Evolutionary conservation across 176 grass and related monocot genomes (phyloP).

Genomic region (Ensete ventricosum): DNA sequence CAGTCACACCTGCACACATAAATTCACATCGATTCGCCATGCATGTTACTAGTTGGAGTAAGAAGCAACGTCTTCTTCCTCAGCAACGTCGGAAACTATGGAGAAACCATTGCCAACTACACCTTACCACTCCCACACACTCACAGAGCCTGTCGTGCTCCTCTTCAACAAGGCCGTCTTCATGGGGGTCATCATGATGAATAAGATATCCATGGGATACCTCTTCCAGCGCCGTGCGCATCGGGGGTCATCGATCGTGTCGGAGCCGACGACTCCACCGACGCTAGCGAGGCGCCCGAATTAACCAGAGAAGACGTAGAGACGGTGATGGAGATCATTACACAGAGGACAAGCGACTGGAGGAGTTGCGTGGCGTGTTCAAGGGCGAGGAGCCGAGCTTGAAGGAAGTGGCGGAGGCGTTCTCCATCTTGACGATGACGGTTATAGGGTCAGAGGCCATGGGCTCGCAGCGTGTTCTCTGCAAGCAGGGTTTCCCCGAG

Average conservation of each 20-base stretch:
- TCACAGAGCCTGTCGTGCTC: neutral
- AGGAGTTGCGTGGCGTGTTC: neutral
- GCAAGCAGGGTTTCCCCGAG: neutral
- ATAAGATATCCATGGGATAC: neutral
- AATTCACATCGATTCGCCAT: no score
- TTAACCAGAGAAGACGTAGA: neutral
- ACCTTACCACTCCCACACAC: neutral
- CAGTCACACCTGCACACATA: no score
- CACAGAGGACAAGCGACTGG: neutral
- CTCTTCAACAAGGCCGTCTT: neutral
- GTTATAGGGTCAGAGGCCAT: neutral
- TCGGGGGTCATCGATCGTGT: no score
- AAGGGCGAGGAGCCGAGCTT: neutral
- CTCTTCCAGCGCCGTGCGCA: neutral
- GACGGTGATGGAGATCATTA: neutral
- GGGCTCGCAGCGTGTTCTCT: neutral
- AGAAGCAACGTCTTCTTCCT: neutral
- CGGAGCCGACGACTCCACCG: neutral
- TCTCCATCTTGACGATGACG: neutral
- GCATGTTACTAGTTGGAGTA: no score
- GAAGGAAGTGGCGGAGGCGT: neutral
- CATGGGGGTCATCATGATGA: neutral
- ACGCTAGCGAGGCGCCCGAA: neutral
- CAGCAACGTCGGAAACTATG: neutral
- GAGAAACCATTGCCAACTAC: neutral